These are phyloP conservation scores for Aspergillus hiratsukae DNA, from an alignment of 2,329 filamentous ascomycete species.

Conservation along the genomic window DNA sequence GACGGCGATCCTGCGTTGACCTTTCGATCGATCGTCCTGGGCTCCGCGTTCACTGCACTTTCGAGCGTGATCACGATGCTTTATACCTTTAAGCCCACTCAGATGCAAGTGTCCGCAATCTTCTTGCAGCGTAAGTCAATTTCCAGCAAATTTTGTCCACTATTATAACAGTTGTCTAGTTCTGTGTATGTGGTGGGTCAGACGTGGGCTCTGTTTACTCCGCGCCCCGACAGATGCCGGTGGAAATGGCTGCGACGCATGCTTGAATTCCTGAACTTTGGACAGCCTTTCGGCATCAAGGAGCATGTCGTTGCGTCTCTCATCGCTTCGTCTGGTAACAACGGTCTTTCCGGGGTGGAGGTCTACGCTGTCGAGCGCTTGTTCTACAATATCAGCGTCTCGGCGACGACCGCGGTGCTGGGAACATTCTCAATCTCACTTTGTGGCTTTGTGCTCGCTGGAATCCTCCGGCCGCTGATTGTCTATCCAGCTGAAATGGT, in stretches of 20 bases:
- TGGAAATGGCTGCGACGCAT: constrained; percentile 11
- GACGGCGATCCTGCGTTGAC: constrained; percentile 18
- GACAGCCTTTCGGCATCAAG: constrained; percentile 17
- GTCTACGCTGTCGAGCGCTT: constrained; percentile 18
- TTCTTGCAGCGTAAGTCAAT: constrained; percentile 16
- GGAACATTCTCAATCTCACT: constrained; percentile 26
- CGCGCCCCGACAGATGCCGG: constrained; percentile 12
- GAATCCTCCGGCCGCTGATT: constrained; percentile 25
- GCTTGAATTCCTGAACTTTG: constrained; percentile 18
- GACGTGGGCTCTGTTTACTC: constrained; percentile 14
- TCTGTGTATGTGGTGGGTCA: constrained; percentile 15
- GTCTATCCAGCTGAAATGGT: constrained; percentile 33
- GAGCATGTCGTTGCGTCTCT: constrained; percentile 15
- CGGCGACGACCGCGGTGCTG: constrained; percentile 23
- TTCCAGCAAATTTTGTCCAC: neutral
- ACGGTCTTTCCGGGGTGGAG: constrained; percentile 15
- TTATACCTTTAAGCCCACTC: constrained; percentile 18
- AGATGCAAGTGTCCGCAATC: constrained; percentile 14
- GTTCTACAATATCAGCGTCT: constrained; percentile 16
- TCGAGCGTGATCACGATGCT: constrained; percentile 23
- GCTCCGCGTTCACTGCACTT: constrained; percentile 17
- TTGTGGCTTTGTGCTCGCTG: constrained; percentile 27
- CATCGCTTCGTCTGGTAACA: constrained; percentile 19
- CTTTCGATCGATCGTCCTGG: constrained; percentile 17
- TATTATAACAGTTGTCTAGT: constrained; percentile 4